Evolutionary conservation across 2,329 filamentous ascomycete species (phyloP).

Genomic region (Cladosporium velox): DNA sequence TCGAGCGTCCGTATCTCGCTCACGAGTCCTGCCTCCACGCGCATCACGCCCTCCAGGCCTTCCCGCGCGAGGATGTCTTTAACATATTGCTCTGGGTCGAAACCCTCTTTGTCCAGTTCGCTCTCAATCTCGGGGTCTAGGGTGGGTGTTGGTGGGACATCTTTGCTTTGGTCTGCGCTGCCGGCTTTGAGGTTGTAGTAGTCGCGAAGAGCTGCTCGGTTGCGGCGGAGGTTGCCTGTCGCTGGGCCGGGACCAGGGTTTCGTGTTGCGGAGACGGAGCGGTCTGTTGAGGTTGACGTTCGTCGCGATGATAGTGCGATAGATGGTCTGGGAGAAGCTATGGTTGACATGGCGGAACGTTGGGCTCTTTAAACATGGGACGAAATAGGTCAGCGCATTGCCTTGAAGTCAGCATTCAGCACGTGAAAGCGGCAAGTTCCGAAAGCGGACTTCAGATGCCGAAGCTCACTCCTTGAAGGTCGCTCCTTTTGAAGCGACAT

Average conservation of each 20-base stretch:
- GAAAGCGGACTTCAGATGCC: conserved; percentile 10
- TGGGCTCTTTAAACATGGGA: background rate
- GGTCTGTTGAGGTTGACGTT: conserved; percentile 59
- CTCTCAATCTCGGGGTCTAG: conserved; percentile 61
- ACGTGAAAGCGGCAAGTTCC: conserved; percentile 16
- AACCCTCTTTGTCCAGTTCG: conserved; percentile 73
- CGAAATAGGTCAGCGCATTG: background rate
- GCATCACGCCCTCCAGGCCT: conserved; percentile 68
- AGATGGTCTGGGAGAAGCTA: conserved; percentile 61
- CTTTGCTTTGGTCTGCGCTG: conserved; percentile 21
- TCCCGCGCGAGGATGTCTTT: conserved; percentile 61
- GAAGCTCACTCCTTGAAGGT: background rate
- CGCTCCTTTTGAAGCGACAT: background rate
- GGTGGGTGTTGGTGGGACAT: conserved; percentile 35
- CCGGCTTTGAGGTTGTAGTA: conserved; percentile 80
- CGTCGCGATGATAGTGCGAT: conserved; percentile 69
- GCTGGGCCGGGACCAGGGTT: conserved; percentile 28
- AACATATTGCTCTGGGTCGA: conserved; percentile 72
- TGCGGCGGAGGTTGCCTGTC: conserved; percentile 57
- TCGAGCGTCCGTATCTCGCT: conserved; percentile 84
- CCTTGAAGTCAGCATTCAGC: background rate
- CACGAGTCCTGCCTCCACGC: conserved; percentile 69
- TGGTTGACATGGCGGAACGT: conserved; percentile 54
- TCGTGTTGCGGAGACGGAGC: conserved; percentile 44
- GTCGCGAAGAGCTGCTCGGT: conserved; percentile 84